phyloP scores from a whole-genome alignment of 2,329 filamentous ascomycete genomes.

The Capronia coronata region DNA sequence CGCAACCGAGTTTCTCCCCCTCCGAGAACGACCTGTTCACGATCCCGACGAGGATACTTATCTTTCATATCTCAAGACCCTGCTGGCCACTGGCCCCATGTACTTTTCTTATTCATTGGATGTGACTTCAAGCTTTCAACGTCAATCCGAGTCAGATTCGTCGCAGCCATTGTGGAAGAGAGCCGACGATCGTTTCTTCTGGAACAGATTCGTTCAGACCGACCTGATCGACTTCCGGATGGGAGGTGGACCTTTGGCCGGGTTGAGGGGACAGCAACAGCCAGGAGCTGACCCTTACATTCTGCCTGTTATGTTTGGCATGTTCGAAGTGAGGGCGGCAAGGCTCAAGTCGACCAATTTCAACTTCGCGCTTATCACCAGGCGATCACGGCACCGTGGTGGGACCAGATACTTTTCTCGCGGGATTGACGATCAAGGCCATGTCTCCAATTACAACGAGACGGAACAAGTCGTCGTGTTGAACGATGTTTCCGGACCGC shows the following conservation, averaged over 20 bases:
- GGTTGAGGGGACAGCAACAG: slow-evolving; percentile 51
- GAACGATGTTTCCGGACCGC: slow-evolving; percentile 69
- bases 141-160: slow-evolving; percentile 70
- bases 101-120: slow-evolving; percentile 98
- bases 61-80: slow-evolving; percentile 69
- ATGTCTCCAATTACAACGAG: slow-evolving; percentile 99
- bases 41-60: slow-evolving; percentile 94
- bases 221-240: slow-evolving; percentile 85
- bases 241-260: slow-evolving; percentile 45
- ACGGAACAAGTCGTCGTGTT: slow-evolving; percentile 88
- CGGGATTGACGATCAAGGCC: slow-evolving; percentile 83
- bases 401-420: slow-evolving; percentile 94
- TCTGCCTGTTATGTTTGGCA: slow-evolving; percentile 90
- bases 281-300: slow-evolving; percentile 83
- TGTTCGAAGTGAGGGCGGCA: slow-evolving; percentile 84
- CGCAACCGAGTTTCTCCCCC: slow-evolving; percentile 83
- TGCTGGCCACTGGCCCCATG: slow-evolving; percentile 79
- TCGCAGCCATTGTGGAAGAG: slow-evolving; percentile 77
- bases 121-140: slow-evolving; percentile 93
- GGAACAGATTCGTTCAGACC: slow-evolving; percentile 88
- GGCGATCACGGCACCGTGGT: slow-evolving; percentile 77
- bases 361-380: slow-evolving; percentile 79
- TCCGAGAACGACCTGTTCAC: slow-evolving; percentile 80
- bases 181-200: slow-evolving; percentile 96
- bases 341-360: slow-evolving; percentile 76